Evolutionary conservation across 441 rosid genomes (phyloP), one percentile per base, ranked within the genome.

Genomic region (Kokia cookei): DNA sequence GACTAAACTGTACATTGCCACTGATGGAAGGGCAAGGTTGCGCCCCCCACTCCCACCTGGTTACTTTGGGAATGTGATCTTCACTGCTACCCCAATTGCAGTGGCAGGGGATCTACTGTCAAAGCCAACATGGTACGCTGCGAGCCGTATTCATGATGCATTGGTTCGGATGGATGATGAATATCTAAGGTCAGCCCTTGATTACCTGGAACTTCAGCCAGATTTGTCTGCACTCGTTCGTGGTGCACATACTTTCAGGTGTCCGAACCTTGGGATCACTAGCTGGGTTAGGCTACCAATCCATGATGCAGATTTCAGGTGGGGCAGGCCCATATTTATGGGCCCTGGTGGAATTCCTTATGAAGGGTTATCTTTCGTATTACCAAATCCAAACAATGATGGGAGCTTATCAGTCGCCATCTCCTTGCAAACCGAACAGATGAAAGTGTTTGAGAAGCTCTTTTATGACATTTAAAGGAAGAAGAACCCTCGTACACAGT

Each of bases 251-350:
- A 93, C 98, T 67, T 95, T 87, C 75, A 85, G 72, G 82, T 93
- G 93, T 81, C 98, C 99, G 0, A 95, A 95, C 65, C 90, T 95
- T 3, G 97, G 98, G 72, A 93, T 95, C 73, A 93, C 98, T 11
- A 95, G 99, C 76, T 95, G 99, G 99, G 93, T 74, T 57, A 88
- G 99, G 82, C 79, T 93, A 76, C 99, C 98, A 2, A 91, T 95
- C 77, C 95, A 95, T 59, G 97, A 93, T 61, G 99, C 98, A 1
- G 99, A 95, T 77, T 95, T 95, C 57, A 98, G 99, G 5, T 95
- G 98, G 98, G 99, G 98, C 2, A 84, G 99, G 26, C 98, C 99
- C 48, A 90, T 95, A 19, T 95, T 95, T 71, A 93, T 95, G 98
- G 99, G 99, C n/a, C 99, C 99, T 10, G 98, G 99, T 54, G 96